These are phyloP conservation scores for Mucor lusitanicus DNA, from an alignment of 371 early-diverging fungal species.

Conservation along the genomic window DNA sequence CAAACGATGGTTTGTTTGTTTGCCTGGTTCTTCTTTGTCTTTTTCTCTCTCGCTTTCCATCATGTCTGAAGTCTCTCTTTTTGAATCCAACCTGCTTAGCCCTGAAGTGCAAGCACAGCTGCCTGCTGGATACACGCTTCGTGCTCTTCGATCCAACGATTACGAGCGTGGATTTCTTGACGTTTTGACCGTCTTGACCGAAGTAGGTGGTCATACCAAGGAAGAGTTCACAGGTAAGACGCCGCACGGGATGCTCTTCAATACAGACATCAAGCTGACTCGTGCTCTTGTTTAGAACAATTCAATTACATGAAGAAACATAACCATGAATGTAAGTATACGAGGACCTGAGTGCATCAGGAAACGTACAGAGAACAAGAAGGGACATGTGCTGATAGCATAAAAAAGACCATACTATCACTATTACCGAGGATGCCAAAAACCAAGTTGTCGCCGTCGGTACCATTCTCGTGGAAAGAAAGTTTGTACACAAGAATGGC, in stretches of 20 bases:
- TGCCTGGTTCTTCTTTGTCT: background rate
- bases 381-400: background rate
- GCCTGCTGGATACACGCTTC: constrained; percentile 78
- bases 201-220: constrained; percentile 72
- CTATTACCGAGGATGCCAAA: constrained; percentile 76
- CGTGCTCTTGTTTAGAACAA: constrained; percentile 47
- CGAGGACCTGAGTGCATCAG: background rate
- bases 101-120: constrained; percentile 71
- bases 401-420: constrained; percentile 68
- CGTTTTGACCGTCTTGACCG: constrained; percentile 73
- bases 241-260: background rate
- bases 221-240: constrained; percentile 59
- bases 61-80: constrained; percentile 38
- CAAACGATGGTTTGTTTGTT: background rate
- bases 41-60: background rate
- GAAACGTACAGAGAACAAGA: background rate
- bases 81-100: constrained; percentile 74
- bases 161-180: constrained; percentile 80
- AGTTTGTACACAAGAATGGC: constrained; percentile 91
- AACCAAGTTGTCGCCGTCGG: constrained; percentile 88
- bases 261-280: background rate
- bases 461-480: constrained; percentile 94
- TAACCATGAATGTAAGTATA: constrained; percentile 69
- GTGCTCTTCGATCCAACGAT: constrained; percentile 84
- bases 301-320: constrained; percentile 74